Conservation (phyloP, 2,329 filamentous ascomycete genomes). For the Diaporthe velutina region DNA sequence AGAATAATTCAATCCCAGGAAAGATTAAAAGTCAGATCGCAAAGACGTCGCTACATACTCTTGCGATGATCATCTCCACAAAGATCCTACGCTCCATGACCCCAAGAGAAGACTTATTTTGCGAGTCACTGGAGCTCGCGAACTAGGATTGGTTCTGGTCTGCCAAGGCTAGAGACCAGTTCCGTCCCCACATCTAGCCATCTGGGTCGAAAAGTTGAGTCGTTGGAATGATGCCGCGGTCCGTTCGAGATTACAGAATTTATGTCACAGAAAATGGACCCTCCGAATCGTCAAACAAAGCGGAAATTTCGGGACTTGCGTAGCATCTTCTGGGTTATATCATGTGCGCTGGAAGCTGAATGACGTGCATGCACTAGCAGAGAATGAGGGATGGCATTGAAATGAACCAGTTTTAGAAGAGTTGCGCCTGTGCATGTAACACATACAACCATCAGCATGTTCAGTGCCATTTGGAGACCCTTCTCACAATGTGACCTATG, state of each 20-base stretch:
- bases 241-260: no score
- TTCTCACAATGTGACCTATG: not conserved
- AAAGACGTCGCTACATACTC: not conserved
- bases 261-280: no score
- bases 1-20: not conserved
- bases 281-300: no score
- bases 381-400: not conserved
- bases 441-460: not conserved
- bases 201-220: no score
- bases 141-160: no score
- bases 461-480: not conserved
- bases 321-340: no score
- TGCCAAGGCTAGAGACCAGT: no score
- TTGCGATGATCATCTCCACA: not conserved
- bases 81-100: not conserved
- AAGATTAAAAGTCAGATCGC: not conserved
- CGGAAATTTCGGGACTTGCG: no score
- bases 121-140: not conserved
- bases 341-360: no score
- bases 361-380: not conserved
- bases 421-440: no score
- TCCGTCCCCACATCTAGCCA: no score
- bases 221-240: no score
- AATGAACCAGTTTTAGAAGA: not conserved
- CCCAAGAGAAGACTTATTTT: not conserved